phyloP scores from a whole-genome alignment of 352 stramenopile genomes.

The Elongisporangium undulatum region DNA sequence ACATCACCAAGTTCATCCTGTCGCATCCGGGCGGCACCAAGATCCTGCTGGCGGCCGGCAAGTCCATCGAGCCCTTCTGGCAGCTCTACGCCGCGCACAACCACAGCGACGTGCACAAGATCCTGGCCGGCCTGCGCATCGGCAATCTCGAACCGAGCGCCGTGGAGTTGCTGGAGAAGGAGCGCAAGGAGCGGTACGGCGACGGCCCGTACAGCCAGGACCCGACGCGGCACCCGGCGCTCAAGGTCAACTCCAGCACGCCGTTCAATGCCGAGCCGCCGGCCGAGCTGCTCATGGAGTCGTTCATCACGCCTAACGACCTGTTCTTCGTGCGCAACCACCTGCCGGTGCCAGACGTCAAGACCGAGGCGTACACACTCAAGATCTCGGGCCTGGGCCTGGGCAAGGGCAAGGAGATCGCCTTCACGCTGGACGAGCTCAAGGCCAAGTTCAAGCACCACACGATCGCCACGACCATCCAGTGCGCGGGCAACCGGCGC shows the following conservation, averaged over 20 bases:
- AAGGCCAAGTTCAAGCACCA: slow-evolving; percentile 92
- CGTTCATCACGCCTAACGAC: slow-evolving; percentile 95
- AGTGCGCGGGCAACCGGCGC: slow-evolving; percentile 97
- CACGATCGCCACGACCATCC: slow-evolving; percentile 92
- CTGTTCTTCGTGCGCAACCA: slow-evolving; percentile 98
- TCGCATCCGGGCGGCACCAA: slow-evolving; percentile 92
- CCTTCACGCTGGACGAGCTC: slow-evolving; percentile 82
- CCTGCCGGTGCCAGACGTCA: slow-evolving; percentile 92
- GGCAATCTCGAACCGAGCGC: slow-evolving; percentile 86
- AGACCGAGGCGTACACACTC: slow-evolving; percentile 55
- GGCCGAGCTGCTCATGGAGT: slow-evolving; percentile 87
- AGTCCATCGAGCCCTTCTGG: slow-evolving; percentile 93
- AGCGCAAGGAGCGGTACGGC: slow-evolving; percentile 77
- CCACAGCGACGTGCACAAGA: slow-evolving; percentile 87
- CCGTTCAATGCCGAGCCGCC: slow-evolving; percentile 96
- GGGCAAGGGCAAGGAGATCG: slow-evolving; percentile 29
- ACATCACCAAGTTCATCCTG: slow-evolving; percentile 95
- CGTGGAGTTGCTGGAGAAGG: slow-evolving; percentile 82
- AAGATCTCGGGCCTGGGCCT: slow-evolving; percentile 68
- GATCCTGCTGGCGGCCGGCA: slow-evolving; percentile 86
- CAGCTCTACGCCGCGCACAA: slow-evolving; percentile 96
- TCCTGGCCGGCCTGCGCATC: slow-evolving; percentile 90
- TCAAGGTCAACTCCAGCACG: slow-evolving; percentile 92
- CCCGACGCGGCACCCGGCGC: slow-evolving; percentile 75
- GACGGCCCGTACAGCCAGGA: slow-evolving; percentile 93